These are phyloP conservation scores for Phaeosphaeria sp. DNA, from an alignment of 2,329 filamentous ascomycete species.

Conservation along the genomic window DNA sequence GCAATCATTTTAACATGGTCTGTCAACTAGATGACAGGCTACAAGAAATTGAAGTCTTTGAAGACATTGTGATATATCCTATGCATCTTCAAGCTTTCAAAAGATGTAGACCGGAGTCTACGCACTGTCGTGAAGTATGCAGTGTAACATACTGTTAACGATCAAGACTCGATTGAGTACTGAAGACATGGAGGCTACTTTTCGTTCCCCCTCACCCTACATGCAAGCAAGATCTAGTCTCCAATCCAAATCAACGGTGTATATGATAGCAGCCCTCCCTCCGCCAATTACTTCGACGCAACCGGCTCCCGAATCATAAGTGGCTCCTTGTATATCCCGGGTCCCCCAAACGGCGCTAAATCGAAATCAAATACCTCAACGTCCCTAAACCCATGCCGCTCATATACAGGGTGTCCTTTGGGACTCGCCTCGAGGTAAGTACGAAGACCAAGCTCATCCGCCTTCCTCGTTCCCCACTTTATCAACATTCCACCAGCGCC, in stretches of 20 bases:
- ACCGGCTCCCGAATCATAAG: conserved; percentile 31
- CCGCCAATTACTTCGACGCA: not conserved
- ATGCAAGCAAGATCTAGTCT: not conserved
- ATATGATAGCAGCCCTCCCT: too few species aligned
- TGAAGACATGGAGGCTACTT: not conserved
- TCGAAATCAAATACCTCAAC: conserved; percentile 23
- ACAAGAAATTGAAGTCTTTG: not conserved
- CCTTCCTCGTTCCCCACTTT: conserved; percentile 26
- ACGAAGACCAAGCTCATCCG: conserved; percentile 31
- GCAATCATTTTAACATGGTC: not conserved
- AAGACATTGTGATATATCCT: not conserved
- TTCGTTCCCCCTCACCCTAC: not conserved
- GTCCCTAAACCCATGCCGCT: conserved; percentile 34
- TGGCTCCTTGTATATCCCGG: conserved; percentile 18
- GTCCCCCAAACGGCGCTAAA: conserved; percentile 22
- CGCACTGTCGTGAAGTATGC: not conserved
- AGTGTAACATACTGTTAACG: not conserved
- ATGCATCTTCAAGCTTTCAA: not conserved
- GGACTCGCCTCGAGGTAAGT: conserved; percentile 34
- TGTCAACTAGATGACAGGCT: not conserved
- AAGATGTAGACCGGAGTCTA: not conserved
- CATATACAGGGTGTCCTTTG: conserved; percentile 27
- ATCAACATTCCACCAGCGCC: conserved; percentile 33
- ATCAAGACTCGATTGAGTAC: not conserved
- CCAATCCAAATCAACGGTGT: too few species aligned